Base-by-base conservation (phyloP, 169 alveolate genomes). In the Besnoitia besnoiti region DNA sequence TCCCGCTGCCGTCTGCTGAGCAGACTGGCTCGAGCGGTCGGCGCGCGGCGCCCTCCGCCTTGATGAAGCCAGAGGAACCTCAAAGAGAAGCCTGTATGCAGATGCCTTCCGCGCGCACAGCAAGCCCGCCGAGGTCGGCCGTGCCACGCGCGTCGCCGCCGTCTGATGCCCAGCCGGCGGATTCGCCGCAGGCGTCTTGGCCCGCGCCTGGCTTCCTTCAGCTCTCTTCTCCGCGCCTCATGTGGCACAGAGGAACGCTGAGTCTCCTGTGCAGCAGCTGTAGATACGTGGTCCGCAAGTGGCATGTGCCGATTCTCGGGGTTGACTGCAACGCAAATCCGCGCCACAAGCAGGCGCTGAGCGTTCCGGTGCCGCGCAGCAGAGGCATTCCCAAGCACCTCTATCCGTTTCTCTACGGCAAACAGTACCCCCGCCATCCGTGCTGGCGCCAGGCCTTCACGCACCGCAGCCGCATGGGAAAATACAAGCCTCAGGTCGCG, bases 251-350 rank as follows among this genome's bases (percentile, higher is more conserved):
- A 3, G 98, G 98, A 47, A 95, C 95, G 0, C 92, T 97, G 87
- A 96, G 96, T 39, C 93, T 97, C 24, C 96, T 96, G 59, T 97
- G 98, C 91, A 96, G 96, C 90, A 95, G 97, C 55, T 97, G 98
- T 93, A 95, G 98, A 76, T 97, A 97, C 94, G 98, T 97, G 73
- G 95, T 97, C 33, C 96, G 96, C 55, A 94, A 95, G 73, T 95
- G 98, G 98, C 98, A 97, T 89, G 97, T 97, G 75, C 98, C 98
- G 0, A 95, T 97, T 46, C 94, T 97, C 30, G 98, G 98, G 10
- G 98, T 97, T 50, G 98, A 97, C 93, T 97, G 98, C 93, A 96
- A 96, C 91, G 97, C 98, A 35, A 97, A 97, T 90, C 97, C 97
- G 49, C 93, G 98, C 51, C 98, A 97, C 93, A 96, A 96, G 85